Evolutionary conservation across 345 rosid genomes (phyloP), one percentile per base, ranked within the genome.

Genomic region (Punica granatum): DNA sequence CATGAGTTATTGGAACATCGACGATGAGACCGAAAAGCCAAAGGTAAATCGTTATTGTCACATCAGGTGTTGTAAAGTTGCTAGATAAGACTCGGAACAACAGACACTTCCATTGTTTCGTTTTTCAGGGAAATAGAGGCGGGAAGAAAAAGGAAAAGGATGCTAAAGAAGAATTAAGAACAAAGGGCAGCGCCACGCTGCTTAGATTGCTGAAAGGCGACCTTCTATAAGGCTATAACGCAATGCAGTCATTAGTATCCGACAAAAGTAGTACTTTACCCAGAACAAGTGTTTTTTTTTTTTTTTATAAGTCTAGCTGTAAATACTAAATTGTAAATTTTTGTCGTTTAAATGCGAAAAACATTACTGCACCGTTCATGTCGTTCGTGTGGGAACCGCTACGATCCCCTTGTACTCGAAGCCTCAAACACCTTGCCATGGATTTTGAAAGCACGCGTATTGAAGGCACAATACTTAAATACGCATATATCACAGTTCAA

Each of bases 171-270:
- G 70, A 67, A 68, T 78, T 73, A 67, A 81, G 82, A 79, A 91
- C 92, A 54, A 83, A 80, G 70, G 99, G 99, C 31, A 91, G 81
- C 74, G 71, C 70, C 60, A 68, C 82, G 42, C 88, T 94, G 64
- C 39, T 86, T 26, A 86, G 85, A 53, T 76, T 91, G 80, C 95
- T 91, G 67, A 76, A 82, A 51, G 81, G 63, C 59, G 80, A 78
- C 69, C 83, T 82, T 61, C 81, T 37, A 37, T 37, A 11, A 37
- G 64, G 67, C 67, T 71, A 64, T 82, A 81, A 58, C 26, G 7
- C 26, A 48, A 7, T n/a, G n/a, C n/a, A n/a, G n/a, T n/a, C n/a
- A n/a, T n/a, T n/a, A n/a, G n/a, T n/a, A n/a, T n/a, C n/a, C n/a
- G n/a, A n/a, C n/a, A n/a, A n/a, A n/a, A n/a, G n/a, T n/a, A n/a